Base-by-base conservation (phyloP, 768 basidiomycete genomes). In the Leccinum subtestaceum region DNA sequence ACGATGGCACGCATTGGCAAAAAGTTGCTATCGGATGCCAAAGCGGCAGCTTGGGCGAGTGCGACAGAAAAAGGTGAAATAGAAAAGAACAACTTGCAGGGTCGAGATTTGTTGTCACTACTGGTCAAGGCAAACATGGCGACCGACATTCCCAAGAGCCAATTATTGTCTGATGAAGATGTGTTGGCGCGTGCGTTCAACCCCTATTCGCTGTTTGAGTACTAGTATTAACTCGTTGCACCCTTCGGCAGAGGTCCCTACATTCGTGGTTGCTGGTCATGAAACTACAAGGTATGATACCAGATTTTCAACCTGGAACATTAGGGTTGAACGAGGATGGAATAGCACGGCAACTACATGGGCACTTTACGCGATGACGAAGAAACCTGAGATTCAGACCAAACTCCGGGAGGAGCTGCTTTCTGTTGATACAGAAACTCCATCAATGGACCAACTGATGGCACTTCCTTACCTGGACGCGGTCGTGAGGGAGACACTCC, bases 381-480 rank as follows among this genome's bases (percentile, higher is more conserved):
- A 80, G 59, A 62, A 81, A 43, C 76, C 77, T 0, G 73, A 77
- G 1, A 71, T 81, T 4, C 87, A 89, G 60, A 72, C 63, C 9
- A 81, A 81, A 60, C 77, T 92, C 0, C 78, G 86, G 1, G 76
- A 81, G 1, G 88, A 91, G 64, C 73, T 87, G 1, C 70, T 81
- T 8, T 66, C 72, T 0, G 73, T 86, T 11, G 65, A 76, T 1
- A 84, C 82, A 0, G 83, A 87, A 10, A 81, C 72, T 1, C 88
- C 88, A 4, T 78, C 80, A 4, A 88, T 90, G 84, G 89, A 91
- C 34, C 79, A 85, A 34, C 78, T 92, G 1, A 80, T 82, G 57
- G 75, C 79, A 4, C 75, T 93, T 4, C 80, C 86, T 0, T 90
- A 88, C 64, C 82, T 92, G n/a, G 90, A 90, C 62, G 76, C 75